Evolutionary conservation across 306 rosid genomes (phyloP), one percentile per base, ranked within the genome.

Genomic region (Ziziphus jujuba): DNA sequence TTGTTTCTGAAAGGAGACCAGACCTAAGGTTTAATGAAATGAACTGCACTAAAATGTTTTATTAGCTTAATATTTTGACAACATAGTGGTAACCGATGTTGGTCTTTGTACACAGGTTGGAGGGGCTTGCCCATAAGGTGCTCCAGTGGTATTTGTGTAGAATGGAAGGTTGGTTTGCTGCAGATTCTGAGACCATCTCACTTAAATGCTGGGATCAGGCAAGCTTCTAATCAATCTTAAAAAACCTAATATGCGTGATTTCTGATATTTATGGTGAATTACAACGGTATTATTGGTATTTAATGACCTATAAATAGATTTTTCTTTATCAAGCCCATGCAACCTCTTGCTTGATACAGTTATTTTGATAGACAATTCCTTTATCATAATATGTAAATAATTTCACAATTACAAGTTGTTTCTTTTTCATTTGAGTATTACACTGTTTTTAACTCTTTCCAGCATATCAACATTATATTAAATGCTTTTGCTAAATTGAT

Each of bases 91-190:
- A 55, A 67, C 63, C 54, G 47, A 57, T 53, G 66, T 71, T 51
- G 35, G 60, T 50, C 61, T 9, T 52, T 69, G 70, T 55, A 48
- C 74, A 72, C 87, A 93, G 98, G 87, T 75, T 95, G 85, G 97
- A 95, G 63, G 99, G 97, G 57, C 81, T 88, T 59, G 76, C 90
- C 38, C 85, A 90, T 78, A 95, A 91, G 79, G 99, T 95, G 58
- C 84, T 95, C 66, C 99, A 90, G 70, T 95, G 99, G 99, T 95
- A 95, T 81, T 72, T 95, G 63, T 95, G 99, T 75, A 76, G 99
- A 83, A 85, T 95, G 99, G 99, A 95, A 75, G 99, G 99, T 50
- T 95, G 99, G 99, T 95, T 95, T 87, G 96, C 99, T 43, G 90
- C 96, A 45, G 99, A 95, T 88, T 81, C 96, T 35, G 97, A 95